Evolutionary conservation across 2,329 filamentous ascomycete genomes (phyloP), one percentile per base, ranked within the genome.

Genomic region (Colletotrichum tanaceti): DNA sequence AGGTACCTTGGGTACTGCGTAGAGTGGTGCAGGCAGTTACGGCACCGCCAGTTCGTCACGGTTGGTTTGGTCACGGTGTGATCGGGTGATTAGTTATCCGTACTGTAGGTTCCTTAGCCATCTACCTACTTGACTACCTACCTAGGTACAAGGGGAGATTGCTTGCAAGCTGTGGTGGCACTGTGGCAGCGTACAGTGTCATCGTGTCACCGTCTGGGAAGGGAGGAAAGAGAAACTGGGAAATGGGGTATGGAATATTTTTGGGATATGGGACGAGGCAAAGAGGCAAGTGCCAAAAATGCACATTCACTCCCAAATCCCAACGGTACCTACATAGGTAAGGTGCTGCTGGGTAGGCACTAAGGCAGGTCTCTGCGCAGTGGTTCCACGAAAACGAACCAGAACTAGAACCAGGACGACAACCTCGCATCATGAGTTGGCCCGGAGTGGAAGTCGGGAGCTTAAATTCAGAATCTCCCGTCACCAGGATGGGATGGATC

Each of bases 381-480:
- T 32, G 28, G 28, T 32, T 32, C 28, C 28, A 32, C 24, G 11
- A 14, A 50, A 18, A 6, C 22, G 5, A 24, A 24, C 24, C 24
- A 24, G 24, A 24, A 24, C 24, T 4, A 6, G 22, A 49, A 16
- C 28, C 28, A 10, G 44, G 16, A 32, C 16, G 4, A 28, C 28
- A 46, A 46, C 10, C n/a, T 20, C 32, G 63, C 24, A 52, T 10
- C 39, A 61, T 32, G 57, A 54, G n/a, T n/a, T n/a, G n/a, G n/a
- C n/a, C n/a, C 57, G 49, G 39, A 58, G 61, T 49, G 57, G 63
- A 57, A 65, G 41, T 65, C 57, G 57, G 58, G 39, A 49, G 41
- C 39, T 54, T 53, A 53, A 60, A 52, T 46, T 18, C 47, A 24
- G 13, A n/a, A 20, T 20, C 35, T 7, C 44, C n/a, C 18, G 3